A percentile compares a stretch with the other conserved stretches of the same genome.
phyloP scores from a whole-genome alignment of 2,329 filamentous ascomycete genomes.

The Blastomyces emzantsi region DNA sequence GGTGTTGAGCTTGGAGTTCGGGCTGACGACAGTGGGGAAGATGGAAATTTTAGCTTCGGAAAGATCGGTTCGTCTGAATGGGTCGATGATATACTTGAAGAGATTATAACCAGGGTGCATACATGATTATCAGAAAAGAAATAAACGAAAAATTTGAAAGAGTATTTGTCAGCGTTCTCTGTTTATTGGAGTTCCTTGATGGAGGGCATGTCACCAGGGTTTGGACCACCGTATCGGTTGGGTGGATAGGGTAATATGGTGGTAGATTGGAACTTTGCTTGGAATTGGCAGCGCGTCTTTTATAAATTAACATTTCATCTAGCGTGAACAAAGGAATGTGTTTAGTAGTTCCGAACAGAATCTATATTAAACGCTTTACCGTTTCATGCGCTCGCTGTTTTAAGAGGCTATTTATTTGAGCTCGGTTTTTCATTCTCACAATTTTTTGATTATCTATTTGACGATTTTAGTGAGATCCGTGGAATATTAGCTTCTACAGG shows the following conservation, averaged over 20 bases:
- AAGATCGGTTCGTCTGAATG: neutral
- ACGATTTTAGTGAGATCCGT: neutral
- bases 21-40: neutral
- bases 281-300: neutral
- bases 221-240: neutral
- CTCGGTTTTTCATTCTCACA: neutral
- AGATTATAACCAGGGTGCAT: conserved; percentile 12
- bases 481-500: neutral
- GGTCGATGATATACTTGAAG: conserved; percentile 13
- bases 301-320: neutral
- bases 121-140: conserved; percentile 1
- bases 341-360: neutral
- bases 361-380: neutral
- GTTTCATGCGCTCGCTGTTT: neutral
- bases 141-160: neutral
- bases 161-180: neutral
- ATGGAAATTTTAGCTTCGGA: neutral
- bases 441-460: neutral
- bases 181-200: neutral
- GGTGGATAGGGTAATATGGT: neutral
- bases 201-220: neutral
- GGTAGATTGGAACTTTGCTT: neutral
- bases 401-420: neutral
- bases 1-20: neutral
- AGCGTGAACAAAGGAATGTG: neutral